These are phyloP conservation scores for Solanum clarkiae DNA, from an alignment of 257 asterid genomes.

Conservation along the genomic window DNA sequence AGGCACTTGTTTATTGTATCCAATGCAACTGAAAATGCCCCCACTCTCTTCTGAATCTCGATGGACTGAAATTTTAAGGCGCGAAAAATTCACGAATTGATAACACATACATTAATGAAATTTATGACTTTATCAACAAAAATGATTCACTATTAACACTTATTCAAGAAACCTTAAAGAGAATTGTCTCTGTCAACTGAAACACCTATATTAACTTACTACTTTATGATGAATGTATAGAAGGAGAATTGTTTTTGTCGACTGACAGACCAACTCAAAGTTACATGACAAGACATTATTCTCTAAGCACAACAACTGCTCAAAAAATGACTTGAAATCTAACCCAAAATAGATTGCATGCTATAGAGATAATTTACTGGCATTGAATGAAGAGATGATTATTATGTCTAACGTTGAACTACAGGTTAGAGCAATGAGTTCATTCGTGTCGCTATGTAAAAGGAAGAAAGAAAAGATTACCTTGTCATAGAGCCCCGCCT, in stretches of 20 bases:
- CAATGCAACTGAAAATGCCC: slow-evolving; percentile 84
- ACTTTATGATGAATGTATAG: not conserved
- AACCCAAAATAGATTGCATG: not conserved
- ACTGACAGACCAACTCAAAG: not conserved
- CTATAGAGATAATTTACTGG: not conserved
- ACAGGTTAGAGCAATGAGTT: not conserved
- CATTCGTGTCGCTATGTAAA: not conserved
- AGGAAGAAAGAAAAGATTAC: slow-evolving; percentile 23
- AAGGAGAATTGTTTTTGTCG: not conserved
- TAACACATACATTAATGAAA: not conserved
- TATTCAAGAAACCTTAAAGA: not conserved
- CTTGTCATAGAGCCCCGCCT: slow-evolving; percentile 75
- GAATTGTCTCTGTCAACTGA: not conserved
- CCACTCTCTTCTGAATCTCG: slow-evolving; percentile 84
- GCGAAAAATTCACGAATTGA: not conserved
- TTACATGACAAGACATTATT: not conserved
- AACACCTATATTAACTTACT: too few species aligned
- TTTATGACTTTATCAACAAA: not conserved
- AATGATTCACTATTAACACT: not conserved
- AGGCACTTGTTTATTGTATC: slow-evolving; percentile 81
- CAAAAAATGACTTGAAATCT: not conserved
- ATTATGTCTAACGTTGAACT: not conserved
- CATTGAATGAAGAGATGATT: not conserved
- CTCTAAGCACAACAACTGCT: not conserved
- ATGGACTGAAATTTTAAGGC: slow-evolving; percentile 36